These are phyloP conservation scores for Sphaerostilbella broomeana DNA, from an alignment of 2,329 filamentous ascomycete genomes.

Conservation along the genomic window DNA sequence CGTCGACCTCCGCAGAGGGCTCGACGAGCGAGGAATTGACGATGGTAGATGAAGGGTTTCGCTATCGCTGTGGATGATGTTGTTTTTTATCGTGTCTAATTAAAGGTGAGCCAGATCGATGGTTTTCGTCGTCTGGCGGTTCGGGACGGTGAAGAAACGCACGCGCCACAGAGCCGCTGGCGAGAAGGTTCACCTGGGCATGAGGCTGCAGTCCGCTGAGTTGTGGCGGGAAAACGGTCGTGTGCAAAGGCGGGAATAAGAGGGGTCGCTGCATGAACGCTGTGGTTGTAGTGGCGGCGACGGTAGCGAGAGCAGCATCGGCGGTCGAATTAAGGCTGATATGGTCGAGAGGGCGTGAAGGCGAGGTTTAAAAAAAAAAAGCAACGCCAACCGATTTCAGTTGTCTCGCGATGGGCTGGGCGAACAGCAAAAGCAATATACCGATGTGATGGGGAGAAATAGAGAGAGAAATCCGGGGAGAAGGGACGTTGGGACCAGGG, in stretches of 20 bases:
- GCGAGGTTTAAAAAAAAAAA: not conserved
- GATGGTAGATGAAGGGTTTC: too few relatives aligned
- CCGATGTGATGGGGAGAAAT: too few relatives aligned
- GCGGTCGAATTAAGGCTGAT: not conserved
- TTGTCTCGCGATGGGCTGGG: not conserved
- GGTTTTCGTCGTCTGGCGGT: not conserved
- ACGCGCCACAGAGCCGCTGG: conserved; percentile 5
- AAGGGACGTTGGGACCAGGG: not conserved
- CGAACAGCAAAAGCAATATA: not conserved
- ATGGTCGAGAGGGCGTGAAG: not conserved
- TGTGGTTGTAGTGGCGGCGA: conserved; percentile 9
- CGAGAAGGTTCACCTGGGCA: conserved; percentile 7
- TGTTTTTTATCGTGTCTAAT: not conserved
- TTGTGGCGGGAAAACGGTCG: conserved; percentile 9
- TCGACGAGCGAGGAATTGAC: conserved; percentile 47
- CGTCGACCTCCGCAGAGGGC: conserved; percentile 54
- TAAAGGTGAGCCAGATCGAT: not conserved
- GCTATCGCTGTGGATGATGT: too few relatives aligned
- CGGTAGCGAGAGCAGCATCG: conserved; percentile 6
- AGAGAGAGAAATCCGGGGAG: not conserved
- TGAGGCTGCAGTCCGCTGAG: conserved; percentile 8
- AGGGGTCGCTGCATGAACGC: conserved; percentile 14
- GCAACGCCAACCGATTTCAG: not conserved
- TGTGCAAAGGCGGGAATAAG: conserved; percentile 6
- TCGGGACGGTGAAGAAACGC: conserved; percentile 1